Evolutionary conservation across 129 eudicot genomes (phyloP).

Genomic region (Heracleum sosnowskyi): DNA sequence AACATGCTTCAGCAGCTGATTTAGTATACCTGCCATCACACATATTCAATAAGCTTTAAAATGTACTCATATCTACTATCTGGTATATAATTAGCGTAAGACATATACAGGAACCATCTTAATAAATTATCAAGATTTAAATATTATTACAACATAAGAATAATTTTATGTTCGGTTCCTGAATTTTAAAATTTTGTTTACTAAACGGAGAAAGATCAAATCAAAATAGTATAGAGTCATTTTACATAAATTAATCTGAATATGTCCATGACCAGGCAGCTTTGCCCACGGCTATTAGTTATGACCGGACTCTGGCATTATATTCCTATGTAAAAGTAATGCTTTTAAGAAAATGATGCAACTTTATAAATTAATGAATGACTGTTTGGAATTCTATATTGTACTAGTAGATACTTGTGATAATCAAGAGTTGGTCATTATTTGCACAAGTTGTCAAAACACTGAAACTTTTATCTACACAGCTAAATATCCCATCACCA

Average conservation of each 20-base stretch:
- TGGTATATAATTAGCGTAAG: no score
- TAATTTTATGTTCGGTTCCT: not conserved
- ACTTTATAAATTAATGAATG: no score
- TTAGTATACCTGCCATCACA: slow-evolving; percentile 62
- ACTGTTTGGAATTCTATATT: not conserved
- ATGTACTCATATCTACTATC: no score
- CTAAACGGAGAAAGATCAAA: no score
- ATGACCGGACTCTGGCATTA: not conserved
- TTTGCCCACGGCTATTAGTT: not conserved
- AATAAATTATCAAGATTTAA: not conserved
- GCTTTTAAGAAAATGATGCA: not conserved
- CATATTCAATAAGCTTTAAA: not conserved
- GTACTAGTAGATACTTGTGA: no score
- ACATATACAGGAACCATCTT: not conserved
- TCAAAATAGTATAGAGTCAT: no score
- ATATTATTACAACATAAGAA: no score
- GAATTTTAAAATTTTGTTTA: no score
- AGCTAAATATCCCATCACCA: not conserved
- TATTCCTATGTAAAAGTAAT: no score
- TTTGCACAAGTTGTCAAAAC: not conserved
- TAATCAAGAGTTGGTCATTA: not conserved
- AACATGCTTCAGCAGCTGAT: slow-evolving; percentile 74
- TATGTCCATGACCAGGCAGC: not conserved
- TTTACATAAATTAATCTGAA: no score
- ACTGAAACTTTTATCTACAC: no score